These are phyloP conservation scores for Saxophila tyrrhenica DNA, from an alignment of 495 filamentous ascomycete species.

Conservation along the genomic window DNA sequence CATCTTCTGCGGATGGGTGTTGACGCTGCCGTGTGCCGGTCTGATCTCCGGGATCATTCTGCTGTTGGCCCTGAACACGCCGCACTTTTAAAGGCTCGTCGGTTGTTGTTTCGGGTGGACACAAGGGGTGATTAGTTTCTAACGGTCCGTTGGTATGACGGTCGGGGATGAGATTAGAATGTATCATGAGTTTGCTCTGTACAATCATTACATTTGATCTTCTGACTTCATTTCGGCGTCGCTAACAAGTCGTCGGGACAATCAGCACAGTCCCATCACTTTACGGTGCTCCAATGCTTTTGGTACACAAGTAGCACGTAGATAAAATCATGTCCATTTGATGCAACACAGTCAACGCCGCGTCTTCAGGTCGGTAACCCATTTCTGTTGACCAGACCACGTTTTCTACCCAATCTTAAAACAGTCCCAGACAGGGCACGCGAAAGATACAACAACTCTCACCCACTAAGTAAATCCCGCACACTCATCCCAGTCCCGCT, in stretches of 20 bases:
- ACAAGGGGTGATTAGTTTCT: no score
- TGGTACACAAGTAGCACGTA: background rate
- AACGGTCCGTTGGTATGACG: no score
- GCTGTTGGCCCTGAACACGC: slow-evolving; percentile 45
- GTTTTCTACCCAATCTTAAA: no score
- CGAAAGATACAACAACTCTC: background rate
- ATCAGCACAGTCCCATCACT: background rate
- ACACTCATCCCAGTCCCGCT: slow-evolving; percentile 23
- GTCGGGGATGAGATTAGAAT: no score
- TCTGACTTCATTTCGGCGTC: no score
- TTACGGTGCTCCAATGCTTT: background rate
- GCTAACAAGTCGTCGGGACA: no score
- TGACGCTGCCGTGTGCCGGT: slow-evolving; percentile 53
- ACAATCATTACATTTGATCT: background rate
- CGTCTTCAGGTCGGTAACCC: no score
- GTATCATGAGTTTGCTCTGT: background rate
- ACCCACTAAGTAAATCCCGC: slow-evolving; percentile 23
- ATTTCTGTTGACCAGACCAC: no score
- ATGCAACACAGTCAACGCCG: no score
- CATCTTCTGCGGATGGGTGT: slow-evolving; percentile 45
- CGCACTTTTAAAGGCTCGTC: slow-evolving; percentile 20
- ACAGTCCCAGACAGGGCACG: no score
- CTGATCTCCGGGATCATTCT: slow-evolving; percentile 48
- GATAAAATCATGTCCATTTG: no score
- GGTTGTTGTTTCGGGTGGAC: no score